Conservation (phyloP, 78 protist genomes). For the Dictyostelium capitatum region DNA sequence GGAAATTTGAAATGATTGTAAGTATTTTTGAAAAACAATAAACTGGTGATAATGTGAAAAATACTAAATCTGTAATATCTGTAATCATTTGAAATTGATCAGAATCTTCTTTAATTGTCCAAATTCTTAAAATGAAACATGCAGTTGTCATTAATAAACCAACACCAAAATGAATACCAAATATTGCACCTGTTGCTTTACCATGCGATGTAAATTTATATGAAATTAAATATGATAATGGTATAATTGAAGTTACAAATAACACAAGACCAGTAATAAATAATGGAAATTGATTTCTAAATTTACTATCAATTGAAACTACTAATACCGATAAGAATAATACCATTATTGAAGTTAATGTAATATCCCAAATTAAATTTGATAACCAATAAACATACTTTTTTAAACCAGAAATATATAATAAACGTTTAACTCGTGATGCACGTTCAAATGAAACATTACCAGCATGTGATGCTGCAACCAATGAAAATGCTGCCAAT, state of each 20-base stretch:
- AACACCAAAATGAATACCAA: background rate
- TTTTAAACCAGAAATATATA: constrained; percentile 47
- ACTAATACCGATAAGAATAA: background rate
- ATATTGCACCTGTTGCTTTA: constrained; percentile 35
- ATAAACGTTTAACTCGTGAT: constrained; percentile 10
- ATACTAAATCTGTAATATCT: background rate
- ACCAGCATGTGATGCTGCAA: constrained; percentile 25
- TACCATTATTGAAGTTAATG: background rate
- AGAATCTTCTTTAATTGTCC: background rate
- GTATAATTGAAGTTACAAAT: background rate
- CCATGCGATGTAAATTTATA: constrained; percentile 8
- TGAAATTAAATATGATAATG: constrained; percentile 19
- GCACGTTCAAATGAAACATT: constrained; percentile 27
- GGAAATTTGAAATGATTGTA: background rate
- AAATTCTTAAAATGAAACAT: background rate
- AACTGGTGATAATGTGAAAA: constrained; percentile 21
- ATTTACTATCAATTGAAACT: background rate
- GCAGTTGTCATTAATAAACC: constrained; percentile 1
- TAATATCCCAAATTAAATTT: constrained; percentile 40
- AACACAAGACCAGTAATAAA: background rate
- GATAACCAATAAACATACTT: constrained; percentile 46
- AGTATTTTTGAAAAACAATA: constrained; percentile 2
- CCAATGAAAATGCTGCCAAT: background rate
- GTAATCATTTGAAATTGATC: background rate
- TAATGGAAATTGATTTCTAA: constrained; percentile 5